phyloP scores from a whole-genome alignment of 495 filamentous ascomycete genomes.

The Xylaria venustula region DNA sequence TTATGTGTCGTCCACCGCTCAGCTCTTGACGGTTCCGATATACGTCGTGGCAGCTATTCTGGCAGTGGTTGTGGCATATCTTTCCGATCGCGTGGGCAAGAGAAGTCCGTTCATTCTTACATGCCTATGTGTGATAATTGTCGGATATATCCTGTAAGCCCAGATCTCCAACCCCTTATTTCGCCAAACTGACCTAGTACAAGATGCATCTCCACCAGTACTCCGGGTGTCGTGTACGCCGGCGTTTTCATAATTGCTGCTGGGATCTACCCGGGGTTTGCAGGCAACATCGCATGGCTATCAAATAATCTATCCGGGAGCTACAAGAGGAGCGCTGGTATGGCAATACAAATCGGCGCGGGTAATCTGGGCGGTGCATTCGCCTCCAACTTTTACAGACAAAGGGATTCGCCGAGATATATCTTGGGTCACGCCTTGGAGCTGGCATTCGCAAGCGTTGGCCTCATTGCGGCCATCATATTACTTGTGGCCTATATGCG shows the following conservation, averaged over 20 bases:
- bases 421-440: conserved; percentile 68
- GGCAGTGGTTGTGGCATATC: conserved; percentile 55
- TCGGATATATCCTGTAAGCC: conserved; percentile 63
- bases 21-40: conserved; percentile 70
- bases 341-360: conserved; percentile 73
- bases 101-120: conserved; percentile 64
- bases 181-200: conserved; percentile 29
- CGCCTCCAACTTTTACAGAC: conserved; percentile 75
- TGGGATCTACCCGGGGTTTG: conserved; percentile 61
- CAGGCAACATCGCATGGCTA: conserved; percentile 70
- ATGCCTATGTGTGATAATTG: conserved; percentile 57
- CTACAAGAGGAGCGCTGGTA: conserved; percentile 69
- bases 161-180: neutral
- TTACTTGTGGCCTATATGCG: conserved; percentile 55
- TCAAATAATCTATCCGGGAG: conserved; percentile 68
- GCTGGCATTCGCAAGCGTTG: conserved; percentile 62
- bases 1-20: conserved; percentile 62
- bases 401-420: conserved; percentile 61
- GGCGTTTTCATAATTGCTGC: conserved; percentile 71
- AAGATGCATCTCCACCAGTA: conserved; percentile 41
- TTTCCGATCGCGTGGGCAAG: conserved; percentile 59
- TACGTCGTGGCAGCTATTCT: conserved; percentile 67
- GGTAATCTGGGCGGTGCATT: conserved; percentile 74
- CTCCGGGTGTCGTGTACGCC: conserved; percentile 68
- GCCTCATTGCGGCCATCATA: conserved; percentile 56